A percentile compares a stretch with the other conserved stretches of the same genome.
Evolutionary conservation across 176 grass and related monocot genomes (phyloP).

Genomic region (Musa beccarii): DNA sequence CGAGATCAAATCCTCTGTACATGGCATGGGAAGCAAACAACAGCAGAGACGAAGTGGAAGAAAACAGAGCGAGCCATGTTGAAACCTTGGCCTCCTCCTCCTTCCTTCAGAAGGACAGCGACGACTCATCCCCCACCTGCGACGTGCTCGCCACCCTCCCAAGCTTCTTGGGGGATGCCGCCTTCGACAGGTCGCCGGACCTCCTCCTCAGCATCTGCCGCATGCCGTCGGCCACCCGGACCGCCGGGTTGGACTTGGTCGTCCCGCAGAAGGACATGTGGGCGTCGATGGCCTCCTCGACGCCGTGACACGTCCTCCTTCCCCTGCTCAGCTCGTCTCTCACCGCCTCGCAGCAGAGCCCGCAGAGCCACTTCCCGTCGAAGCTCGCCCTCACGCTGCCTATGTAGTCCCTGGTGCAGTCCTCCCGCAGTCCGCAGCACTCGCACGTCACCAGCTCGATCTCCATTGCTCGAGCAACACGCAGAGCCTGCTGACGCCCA

Average conservation of each 20-base stretch:
- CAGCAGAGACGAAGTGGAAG: too few species aligned
- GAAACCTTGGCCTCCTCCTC: not conserved
- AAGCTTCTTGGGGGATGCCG: not conserved
- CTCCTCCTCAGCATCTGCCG: conserved; percentile 60
- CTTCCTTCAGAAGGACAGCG: not conserved
- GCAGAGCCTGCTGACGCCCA: not conserved
- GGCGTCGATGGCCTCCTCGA: conserved; percentile 54
- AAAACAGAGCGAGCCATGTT: not conserved
- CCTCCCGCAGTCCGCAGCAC: conserved; percentile 76
- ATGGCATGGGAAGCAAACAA: too few species aligned
- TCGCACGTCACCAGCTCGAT: conserved; percentile 48
- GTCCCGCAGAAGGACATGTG: conserved; percentile 73
- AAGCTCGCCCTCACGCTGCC: conserved; percentile 39
- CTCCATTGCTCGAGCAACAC: conserved; percentile 10
- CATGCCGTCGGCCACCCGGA: conserved; percentile 73
- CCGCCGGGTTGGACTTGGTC: conserved; percentile 36
- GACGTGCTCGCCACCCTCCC: not conserved
- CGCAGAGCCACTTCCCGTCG: conserved; percentile 65
- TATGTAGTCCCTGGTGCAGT: conserved; percentile 72
- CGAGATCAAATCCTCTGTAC: too few species aligned
- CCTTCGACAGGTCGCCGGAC: conserved; percentile 19
- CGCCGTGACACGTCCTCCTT: not conserved
- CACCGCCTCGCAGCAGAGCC: conserved; percentile 70
- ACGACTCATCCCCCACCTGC: not conserved
- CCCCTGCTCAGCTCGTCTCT: conserved; percentile 45